Conservation (phyloP, 768 basidiomycete species). For the Suillus subaureus region DNA sequence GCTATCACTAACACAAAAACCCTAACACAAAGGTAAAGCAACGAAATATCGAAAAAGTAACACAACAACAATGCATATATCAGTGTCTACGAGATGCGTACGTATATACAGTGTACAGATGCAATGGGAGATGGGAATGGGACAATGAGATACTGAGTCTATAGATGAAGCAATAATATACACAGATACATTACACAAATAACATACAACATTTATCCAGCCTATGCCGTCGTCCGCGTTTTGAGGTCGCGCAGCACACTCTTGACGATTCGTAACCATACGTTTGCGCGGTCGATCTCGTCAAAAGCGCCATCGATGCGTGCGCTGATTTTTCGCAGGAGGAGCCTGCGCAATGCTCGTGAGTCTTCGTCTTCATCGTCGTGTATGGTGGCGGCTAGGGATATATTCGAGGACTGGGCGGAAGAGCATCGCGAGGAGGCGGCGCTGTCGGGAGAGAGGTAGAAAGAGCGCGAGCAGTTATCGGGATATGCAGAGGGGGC, state of each 20-base stretch:
- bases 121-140: neutral
- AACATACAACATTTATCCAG: constrained; percentile 8
- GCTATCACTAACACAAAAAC: neutral
- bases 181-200: constrained; percentile 14
- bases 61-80: neutral
- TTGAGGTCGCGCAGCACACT: constrained; percentile 63
- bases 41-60: neutral
- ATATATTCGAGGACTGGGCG: constrained; percentile 40
- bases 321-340: constrained; percentile 67
- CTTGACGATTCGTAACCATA: constrained; percentile 67
- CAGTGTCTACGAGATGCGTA: constrained; percentile 8
- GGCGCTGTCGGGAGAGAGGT: constrained; percentile 23
- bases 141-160: neutral
- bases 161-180: constrained; percentile 15
- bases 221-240: constrained; percentile 13
- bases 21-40: neutral
- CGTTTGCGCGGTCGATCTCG: constrained; percentile 59
- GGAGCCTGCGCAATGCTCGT: constrained; percentile 59
- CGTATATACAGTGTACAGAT: constrained; percentile 6
- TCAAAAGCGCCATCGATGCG: constrained; percentile 57
- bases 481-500: constrained; percentile 10
- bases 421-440: constrained; percentile 27
- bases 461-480: constrained; percentile 16
- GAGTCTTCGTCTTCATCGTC: constrained; percentile 67
- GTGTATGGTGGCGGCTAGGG: constrained; percentile 51